Base-by-base conservation (phyloP, 106 monocot species). In the Acanthochlamys bracteata region DNA sequence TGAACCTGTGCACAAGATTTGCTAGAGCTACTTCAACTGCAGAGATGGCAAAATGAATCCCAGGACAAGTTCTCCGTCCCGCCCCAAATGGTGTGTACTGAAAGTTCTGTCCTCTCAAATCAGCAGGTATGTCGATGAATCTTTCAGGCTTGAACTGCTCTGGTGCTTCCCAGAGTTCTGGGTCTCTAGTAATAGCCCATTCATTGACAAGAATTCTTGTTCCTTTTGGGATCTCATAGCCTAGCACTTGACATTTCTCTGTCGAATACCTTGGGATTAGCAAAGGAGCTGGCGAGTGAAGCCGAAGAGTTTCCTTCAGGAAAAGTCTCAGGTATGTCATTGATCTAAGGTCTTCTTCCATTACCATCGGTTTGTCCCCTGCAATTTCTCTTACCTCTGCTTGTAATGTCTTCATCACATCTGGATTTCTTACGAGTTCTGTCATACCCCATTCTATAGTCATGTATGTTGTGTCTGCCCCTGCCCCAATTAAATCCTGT, bases 361-460 rank as follows among this genome's bases (percentile, higher is more conserved):
- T 39, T 3, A 78, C 52, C 25, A 39, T 64, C 7, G 53, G 4
- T 16, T 69, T 56, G 7, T 12, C 24, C 0, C 25, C 11, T 7
- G 42, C 46, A 46, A 61, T 42, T 0, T 39, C 17, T 51, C 77
- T 70, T 0, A 78, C 61, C 47, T 82, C 82, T 24, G 61, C 54
- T 51, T 74, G 73, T n/a, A 70, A 15, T 41, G 69, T 82, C 20
- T 65, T 51, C 75, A 78, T 78, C 14, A 26, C 60, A 45, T 58
- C 0, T 0, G 64, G 60, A 41, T 77, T 73, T n/a, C 41, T 33
- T 13, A 78, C 22, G 2, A 82, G 69, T 61, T 82, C 82, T 24
- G 65, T 39, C 77, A 82, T 73, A 10, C 52, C 55, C 77, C 73
- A 70, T 43, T 82, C 82, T 0, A 78, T 41, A 0, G 57, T 25